Base-by-base conservation (phyloP, 2,329 filamentous ascomycete genomes). In the Fusarium sp. region DNA sequence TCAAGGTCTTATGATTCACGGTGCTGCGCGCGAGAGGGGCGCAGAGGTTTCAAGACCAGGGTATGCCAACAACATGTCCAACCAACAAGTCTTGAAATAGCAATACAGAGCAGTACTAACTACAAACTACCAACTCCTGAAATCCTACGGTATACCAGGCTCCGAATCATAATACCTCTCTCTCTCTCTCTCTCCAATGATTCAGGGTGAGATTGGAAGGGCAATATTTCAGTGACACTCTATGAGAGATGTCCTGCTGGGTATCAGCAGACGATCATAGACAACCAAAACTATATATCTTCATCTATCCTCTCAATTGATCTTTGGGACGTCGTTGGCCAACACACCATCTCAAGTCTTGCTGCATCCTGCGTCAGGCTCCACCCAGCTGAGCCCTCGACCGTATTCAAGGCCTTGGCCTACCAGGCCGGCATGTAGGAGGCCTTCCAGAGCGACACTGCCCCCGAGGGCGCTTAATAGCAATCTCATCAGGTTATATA, bases 401-500 rank as follows among this genome's bases (percentile, higher is more conserved):
- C 66, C 45, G 24, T 55, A 61, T 58, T 53, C 57, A 33, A 39
- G 45, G n/a, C 69, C 63, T 26, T 39, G 42, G 36, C 42, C 52
- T 49, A 44, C 42, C 46, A 66, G 31, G 26, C 38, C 22, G 33
- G 44, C 45, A 45, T 33, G 28, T 28, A 38, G 46, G 58, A 61
- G 58, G 63, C 55, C 66, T 33, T 59, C 54, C 51, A 52, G 28
- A 42, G 26, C 13, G 33, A 53, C 59, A 54, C 48, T 49, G 52
- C 60, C 59, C 44, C 33, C 26, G 26, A 34, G 22, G 55, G 63
- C 63, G 72, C 69, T 57, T 71, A 54, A 34, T 8, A 24, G 40
- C 22, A 42, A n/a, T 10, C 4, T 22, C 15, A 7, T 5, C 18
- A 26, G 28, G 43, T 56, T 74, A 74, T 70, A 74, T 74, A 72